Evolutionary conservation across 805 yeast species (phyloP).

Genomic region (Cyberlindnera lachancei): DNA sequence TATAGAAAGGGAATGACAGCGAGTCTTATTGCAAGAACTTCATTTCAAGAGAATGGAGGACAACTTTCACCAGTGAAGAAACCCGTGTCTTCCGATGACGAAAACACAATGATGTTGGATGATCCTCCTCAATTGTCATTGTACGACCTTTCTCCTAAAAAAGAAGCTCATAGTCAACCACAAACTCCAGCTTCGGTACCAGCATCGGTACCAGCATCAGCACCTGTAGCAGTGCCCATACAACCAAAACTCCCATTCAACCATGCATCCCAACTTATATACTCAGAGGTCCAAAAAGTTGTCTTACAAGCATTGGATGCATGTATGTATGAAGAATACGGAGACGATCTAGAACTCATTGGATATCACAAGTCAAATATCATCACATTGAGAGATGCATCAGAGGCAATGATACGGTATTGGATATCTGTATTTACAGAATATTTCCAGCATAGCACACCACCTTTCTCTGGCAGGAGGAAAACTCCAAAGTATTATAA

Average conservation of each 20-base stretch:
- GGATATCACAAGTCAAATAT: conserved; percentile 37
- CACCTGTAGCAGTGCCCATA: too few relatives aligned
- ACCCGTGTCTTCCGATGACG: neutral
- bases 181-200: neutral
- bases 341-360: conserved; percentile 42
- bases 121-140: too few relatives aligned
- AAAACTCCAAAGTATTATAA: conserved; percentile 16
- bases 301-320: conserved; percentile 40
- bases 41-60: conserved; percentile 28
- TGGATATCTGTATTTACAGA: conserved; percentile 53
- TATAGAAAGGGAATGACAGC: conserved; percentile 40
- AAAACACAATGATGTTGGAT: neutral
- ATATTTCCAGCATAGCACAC: conserved; percentile 27
- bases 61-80: neutral
- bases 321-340: conserved; percentile 49
- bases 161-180: neutral
- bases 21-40: conserved; percentile 33
- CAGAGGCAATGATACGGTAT: conserved; percentile 35
- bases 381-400: conserved; percentile 33
- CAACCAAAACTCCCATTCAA: conserved; percentile 1
- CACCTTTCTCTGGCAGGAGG: conserved; percentile 18
- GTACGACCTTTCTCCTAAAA: too few relatives aligned
- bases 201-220: too few relatives aligned
- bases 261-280: conserved; percentile 24
- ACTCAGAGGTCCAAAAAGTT: conserved; percentile 33